Percentiles rank a stretch among this genome's conserved stretches.
phyloP scores from a whole-genome alignment of 2,329 filamentous ascomycete genomes.

The Penicillium sp. region DNA sequence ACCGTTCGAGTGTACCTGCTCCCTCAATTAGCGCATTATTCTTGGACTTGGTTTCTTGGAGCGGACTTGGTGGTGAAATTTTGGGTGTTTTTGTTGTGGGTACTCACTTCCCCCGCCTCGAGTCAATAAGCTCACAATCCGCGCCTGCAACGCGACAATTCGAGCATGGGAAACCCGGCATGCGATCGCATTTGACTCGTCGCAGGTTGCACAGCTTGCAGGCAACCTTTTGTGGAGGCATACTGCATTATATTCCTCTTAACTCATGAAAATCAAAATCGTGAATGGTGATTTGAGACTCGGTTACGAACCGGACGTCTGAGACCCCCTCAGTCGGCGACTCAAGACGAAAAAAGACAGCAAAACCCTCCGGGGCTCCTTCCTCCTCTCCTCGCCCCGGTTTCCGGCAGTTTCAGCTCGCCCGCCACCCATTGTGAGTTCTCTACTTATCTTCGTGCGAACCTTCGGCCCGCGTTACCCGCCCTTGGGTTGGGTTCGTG shows the following conservation, averaged over 20 bases:
- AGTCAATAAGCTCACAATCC: conserved; percentile 1
- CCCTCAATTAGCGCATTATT: neutral
- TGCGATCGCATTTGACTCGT: conserved; percentile 5
- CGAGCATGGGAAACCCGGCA: neutral
- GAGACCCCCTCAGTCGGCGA: neutral
- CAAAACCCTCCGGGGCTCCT: too few species aligned
- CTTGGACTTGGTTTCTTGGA: neutral
- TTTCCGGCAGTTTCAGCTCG: neutral
- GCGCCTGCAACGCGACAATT: conserved; percentile 1
- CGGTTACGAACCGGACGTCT: neutral
- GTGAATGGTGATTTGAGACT: neutral
- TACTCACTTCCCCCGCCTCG: conserved; percentile 4
- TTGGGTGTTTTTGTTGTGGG: neutral
- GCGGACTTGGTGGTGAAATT: neutral
- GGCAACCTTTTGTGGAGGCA: conserved; percentile 1
- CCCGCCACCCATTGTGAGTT: neutral
- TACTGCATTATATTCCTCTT: neutral
- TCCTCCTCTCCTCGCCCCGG: neutral
- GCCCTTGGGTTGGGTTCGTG: neutral
- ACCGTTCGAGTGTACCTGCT: neutral
- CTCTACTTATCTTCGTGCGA: neutral
- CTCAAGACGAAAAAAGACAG: neutral
- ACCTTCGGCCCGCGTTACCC: neutral
- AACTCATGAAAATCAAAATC: neutral
- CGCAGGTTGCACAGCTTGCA: conserved; percentile 6